Percentiles rank a stretch among this genome's conserved stretches.
Evolutionary conservation across 805 yeast species (phyloP).

Genomic region (Starmera caribaea): DNA sequence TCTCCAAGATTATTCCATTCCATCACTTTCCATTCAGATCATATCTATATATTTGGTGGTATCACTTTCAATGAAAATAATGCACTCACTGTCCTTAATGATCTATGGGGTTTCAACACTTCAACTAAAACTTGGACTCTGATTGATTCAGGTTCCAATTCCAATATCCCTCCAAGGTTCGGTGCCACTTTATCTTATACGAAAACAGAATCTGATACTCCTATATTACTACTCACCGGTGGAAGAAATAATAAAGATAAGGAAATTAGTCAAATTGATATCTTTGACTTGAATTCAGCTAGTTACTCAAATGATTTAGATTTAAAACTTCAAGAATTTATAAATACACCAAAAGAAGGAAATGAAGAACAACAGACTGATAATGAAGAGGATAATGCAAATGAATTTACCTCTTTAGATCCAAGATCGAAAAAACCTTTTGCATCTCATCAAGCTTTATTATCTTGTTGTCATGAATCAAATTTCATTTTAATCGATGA

Average conservation of each 20-base stretch:
- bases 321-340: too few species aligned
- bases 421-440: slow-evolving; percentile 3
- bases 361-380: too few species aligned
- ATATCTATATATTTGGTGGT: slow-evolving; percentile 60
- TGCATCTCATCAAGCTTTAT: too few species aligned
- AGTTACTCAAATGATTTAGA: slow-evolving; percentile 11
- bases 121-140: slow-evolving; percentile 44
- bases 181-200: slow-evolving; percentile 39
- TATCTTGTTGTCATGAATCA: too few species aligned
- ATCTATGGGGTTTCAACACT: slow-evolving; percentile 60
- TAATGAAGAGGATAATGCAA: too few species aligned
- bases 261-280: slow-evolving; percentile 22
- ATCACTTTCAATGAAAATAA: slow-evolving; percentile 30
- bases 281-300: slow-evolving; percentile 36
- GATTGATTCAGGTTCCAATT: slow-evolving; percentile 32
- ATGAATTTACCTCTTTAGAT: slow-evolving; percentile 3
- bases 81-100: slow-evolving; percentile 42
- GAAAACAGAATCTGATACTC: slow-evolving; percentile 29
- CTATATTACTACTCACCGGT: slow-evolving; percentile 44
- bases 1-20: slow-evolving; percentile 47
- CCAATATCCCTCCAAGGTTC: slow-evolving; percentile 33
- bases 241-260: slow-evolving; percentile 32
- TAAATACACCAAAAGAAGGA: too few species aligned
- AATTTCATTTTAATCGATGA: too few species aligned
- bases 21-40: slow-evolving; percentile 37